Evolutionary conservation across 345 rosid genomes (phyloP), one percentile per base, ranked within the genome.

Genomic region (Raphanus raphanistrum): DNA sequence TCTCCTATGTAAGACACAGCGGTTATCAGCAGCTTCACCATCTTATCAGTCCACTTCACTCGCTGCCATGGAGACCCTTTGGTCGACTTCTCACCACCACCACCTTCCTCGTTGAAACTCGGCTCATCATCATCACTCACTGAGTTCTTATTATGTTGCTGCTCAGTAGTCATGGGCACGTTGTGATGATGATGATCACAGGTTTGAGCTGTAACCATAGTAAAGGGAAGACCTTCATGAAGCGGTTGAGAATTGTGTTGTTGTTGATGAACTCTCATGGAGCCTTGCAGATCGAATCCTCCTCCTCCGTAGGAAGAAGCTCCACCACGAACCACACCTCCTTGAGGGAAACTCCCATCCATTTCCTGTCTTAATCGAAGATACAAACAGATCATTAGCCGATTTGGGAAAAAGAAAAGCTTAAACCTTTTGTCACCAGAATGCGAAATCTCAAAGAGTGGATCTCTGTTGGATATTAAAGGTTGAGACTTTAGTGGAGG

Each of bases 31-130:
- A 92, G 88, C 85, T 84, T 90, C 68, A 94, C 97, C 98, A 92
- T 94, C 83, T 86, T 89, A 84, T 90, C 98, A 62, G 92, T 87
- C 97, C 98, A 94, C 76, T 94, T 94, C 59, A 94, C 97, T 54
- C 98, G 82, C 61, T 90, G 97, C 98, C 98, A 94, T 8, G 89
- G 92, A 15, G 89, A 87, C 25, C 88, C 94, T 71, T 90, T 92
- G 76, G 82, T 81, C 52, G 90, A 88, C 75, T 79, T 88, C 58
- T 66, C 54, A 48, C 54, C 94, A 59, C 54, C 94, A 59, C 65
- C 84, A 64, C 66, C 84, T 35, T 92, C 97, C 78, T 91, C 98
- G 0, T 80, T 81, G 64, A 87, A 83, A 83, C 93, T 90, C 1
- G 88, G 96, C 38, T 92, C 98, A 61, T 94, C 98, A 6, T 92